Conservation (phyloP, 2,329 filamentous ascomycete species). For the Hypoxylon sp. region DNA sequence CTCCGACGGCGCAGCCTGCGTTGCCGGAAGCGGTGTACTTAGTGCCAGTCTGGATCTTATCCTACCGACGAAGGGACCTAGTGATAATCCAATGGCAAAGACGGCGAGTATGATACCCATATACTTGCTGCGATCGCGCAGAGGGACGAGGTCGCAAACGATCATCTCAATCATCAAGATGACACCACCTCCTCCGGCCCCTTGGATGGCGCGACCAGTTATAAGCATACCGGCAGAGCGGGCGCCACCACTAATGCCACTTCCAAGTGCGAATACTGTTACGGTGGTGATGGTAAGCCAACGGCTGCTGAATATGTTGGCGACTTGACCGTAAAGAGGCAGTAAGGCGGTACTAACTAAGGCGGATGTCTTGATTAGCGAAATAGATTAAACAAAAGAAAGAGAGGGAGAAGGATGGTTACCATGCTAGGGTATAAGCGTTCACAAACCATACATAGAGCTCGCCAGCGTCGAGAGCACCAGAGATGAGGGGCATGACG, state of each 20-base stretch:
- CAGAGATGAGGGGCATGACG: conserved; percentile 13
- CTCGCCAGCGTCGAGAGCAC: conserved; percentile 5
- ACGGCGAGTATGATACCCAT: too few relatives aligned
- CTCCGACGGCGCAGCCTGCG: too few relatives aligned
- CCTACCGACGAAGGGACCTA: too few relatives aligned
- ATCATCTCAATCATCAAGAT: too few relatives aligned
- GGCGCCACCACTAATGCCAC: conserved; percentile 53
- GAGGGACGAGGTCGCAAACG: too few relatives aligned
- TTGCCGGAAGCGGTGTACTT: too few relatives aligned
- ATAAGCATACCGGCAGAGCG: conserved; percentile 52
- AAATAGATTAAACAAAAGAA: neutral
- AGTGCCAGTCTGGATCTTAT: too few relatives aligned
- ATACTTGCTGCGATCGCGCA: too few relatives aligned
- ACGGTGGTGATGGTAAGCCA: conserved; percentile 48
- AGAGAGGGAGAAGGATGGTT: neutral
- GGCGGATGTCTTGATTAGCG: neutral
- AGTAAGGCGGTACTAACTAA: neutral
- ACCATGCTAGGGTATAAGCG: conserved; percentile 10
- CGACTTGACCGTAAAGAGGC: conserved; percentile 54
- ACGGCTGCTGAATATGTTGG: conserved; percentile 56
- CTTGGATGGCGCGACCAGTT: too few relatives aligned
- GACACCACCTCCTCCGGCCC: too few relatives aligned
- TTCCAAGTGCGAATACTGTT: conserved; percentile 55
- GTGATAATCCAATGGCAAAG: too few relatives aligned
- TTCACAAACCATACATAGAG: conserved; percentile 26